Conservation (phyloP, 768 basidiomycete species). For the Trametes elegans region DNA sequence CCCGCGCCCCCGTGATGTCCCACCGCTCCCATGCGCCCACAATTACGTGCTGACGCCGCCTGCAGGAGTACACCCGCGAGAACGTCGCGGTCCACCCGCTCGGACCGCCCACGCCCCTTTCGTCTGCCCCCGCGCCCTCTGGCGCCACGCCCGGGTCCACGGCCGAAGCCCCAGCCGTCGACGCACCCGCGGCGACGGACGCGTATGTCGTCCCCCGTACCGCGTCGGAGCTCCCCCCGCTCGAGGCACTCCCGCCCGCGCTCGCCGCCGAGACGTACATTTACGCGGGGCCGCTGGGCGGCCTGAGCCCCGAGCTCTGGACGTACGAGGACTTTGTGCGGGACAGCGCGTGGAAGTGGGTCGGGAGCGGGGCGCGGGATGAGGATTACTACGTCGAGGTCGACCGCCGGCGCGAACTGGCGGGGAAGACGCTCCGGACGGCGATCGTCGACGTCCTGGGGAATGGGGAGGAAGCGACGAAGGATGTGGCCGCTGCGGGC, state of each 20-base stretch:
- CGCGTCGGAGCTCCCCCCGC: constrained; percentile 40
- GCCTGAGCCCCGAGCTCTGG: constrained; percentile 68
- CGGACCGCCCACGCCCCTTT: constrained; percentile 35
- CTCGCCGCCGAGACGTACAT: constrained; percentile 72
- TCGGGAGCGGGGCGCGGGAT: constrained; percentile 40
- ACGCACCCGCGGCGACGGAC: constrained; percentile 17
- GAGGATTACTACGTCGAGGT: constrained; percentile 47
- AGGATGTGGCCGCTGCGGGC: background rate
- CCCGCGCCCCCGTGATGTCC: background rate
- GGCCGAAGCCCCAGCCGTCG: too few species aligned
- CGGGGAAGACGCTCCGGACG: constrained; percentile 30
- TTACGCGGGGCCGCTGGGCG: constrained; percentile 44
- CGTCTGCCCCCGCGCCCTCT: constrained; percentile 30
- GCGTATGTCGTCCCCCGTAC: constrained; percentile 37
- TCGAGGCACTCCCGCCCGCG: constrained; percentile 32
- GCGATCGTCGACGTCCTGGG: constrained; percentile 15
- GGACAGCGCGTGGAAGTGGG: constrained; percentile 79
- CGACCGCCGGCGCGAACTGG: constrained; percentile 46
- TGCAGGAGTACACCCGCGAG: constrained; percentile 72
- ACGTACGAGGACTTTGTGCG: constrained; percentile 76
- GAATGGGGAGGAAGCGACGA: too few species aligned
- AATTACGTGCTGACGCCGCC: background rate
- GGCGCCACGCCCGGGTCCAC: constrained; percentile 23
- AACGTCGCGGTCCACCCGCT: constrained; percentile 58
- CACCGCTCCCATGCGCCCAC: background rate